Evolutionary conservation across 2,329 filamentous ascomycete genomes (phyloP).

Genomic region (Aspergillus oerlinghausenensis): DNA sequence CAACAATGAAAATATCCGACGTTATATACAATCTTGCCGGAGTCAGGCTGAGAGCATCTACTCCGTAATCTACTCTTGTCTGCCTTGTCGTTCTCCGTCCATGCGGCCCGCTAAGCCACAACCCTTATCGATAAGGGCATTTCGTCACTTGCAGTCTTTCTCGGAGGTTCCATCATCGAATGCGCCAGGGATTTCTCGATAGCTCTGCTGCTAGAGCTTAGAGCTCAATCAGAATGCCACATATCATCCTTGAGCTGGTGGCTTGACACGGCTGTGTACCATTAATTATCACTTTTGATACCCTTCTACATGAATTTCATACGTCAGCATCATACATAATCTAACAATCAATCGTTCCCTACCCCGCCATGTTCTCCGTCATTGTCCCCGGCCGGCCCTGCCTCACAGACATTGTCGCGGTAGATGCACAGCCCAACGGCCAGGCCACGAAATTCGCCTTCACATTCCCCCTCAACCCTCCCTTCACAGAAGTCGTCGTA

Average conservation of each 20-base stretch:
- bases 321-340: neutral
- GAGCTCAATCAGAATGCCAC: slow-evolving; percentile 1
- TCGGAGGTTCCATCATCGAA: slow-evolving; percentile 21
- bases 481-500: slow-evolving; percentile 72
- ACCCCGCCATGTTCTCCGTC: slow-evolving; percentile 53
- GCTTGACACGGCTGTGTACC: neutral
- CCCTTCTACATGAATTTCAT: neutral
- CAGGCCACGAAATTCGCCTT: slow-evolving; percentile 61
- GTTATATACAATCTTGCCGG: neutral
- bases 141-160: slow-evolving; percentile 25
- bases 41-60: neutral
- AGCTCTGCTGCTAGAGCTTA: neutral
- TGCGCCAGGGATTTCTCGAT: slow-evolving; percentile 14
- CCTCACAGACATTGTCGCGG: slow-evolving; percentile 50
- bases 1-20: neutral
- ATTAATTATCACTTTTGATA: neutral
- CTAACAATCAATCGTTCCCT: neutral
- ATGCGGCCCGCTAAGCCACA: neutral
- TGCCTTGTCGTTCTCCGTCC: neutral
- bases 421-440: slow-evolving; percentile 50
- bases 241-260: neutral
- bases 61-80: neutral
- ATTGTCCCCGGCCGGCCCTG: slow-evolving; percentile 58
- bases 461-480: slow-evolving; percentile 58
- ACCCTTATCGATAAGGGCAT: slow-evolving; percentile 30